Percentiles rank a stretch among this genome's conserved stretches.
phyloP scores from a whole-genome alignment of 306 rosid species.

The Vigna nakashimae region DNA sequence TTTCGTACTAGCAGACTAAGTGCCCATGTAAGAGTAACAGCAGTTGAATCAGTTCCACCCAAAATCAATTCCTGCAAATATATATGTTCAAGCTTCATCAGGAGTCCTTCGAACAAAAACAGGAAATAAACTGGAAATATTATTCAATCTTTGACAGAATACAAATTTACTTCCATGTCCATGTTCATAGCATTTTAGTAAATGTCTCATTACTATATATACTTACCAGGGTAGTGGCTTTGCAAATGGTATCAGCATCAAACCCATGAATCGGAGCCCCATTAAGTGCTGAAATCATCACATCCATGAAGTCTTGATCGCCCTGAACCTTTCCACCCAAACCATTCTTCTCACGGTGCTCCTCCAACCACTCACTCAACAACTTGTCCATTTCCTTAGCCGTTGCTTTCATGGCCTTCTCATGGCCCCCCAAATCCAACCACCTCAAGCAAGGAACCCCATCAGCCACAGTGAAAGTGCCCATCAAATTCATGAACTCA shows the following conservation, averaged over 20 bases:
- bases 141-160: not conserved
- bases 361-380: conserved; percentile 48
- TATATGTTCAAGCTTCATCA: not conserved
- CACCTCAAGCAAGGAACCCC: conserved; percentile 39
- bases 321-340: not conserved
- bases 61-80: conserved; percentile 39
- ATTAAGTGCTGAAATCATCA: conserved; percentile 33
- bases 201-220: not conserved
- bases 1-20: conserved; percentile 20
- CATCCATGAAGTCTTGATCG: conserved; percentile 41
- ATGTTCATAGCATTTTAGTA: too few species aligned
- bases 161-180: not conserved
- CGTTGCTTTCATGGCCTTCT: conserved; percentile 41
- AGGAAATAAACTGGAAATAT: not conserved
- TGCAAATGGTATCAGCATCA: conserved; percentile 38
- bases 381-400: conserved; percentile 39
- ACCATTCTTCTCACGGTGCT: conserved; percentile 36
- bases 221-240: conserved; percentile 45
- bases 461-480: conserved; percentile 39
- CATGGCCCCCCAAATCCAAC: conserved; percentile 51
- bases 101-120: too few species aligned
- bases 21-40: conserved; percentile 45
- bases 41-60: conserved; percentile 41
- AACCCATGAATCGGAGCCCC: not conserved
- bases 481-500: conserved; percentile 36